phyloP scores from a whole-genome alignment of 169 alveolate species.

The Plasmodium relictum region DNA sequence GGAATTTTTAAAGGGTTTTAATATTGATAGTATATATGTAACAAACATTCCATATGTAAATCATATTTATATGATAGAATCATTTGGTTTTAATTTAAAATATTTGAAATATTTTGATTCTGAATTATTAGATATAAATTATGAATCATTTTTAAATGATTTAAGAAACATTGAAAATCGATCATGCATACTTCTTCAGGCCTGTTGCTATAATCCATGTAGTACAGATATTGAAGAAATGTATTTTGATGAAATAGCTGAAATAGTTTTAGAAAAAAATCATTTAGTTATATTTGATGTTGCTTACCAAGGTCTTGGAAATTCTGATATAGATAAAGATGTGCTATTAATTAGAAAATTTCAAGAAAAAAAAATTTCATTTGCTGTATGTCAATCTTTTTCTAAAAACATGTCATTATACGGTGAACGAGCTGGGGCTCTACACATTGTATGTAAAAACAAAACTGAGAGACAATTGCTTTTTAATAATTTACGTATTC shows the following conservation, averaged over 20 bases:
- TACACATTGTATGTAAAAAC: slow-evolving; percentile 86
- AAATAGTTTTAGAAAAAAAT: slow-evolving; percentile 84
- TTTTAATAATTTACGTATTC: slow-evolving; percentile 23
- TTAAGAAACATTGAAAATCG: slow-evolving; percentile 86
- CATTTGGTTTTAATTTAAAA: slow-evolving; percentile 80
- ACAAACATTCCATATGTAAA: slow-evolving; percentile 90
- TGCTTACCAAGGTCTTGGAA: slow-evolving; percentile 93
- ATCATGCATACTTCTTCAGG: slow-evolving; percentile 88
- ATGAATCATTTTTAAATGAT: slow-evolving; percentile 83
- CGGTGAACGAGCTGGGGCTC: slow-evolving; percentile 94
- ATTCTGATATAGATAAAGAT: slow-evolving; percentile 89
- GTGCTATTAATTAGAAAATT: slow-evolving; percentile 88
- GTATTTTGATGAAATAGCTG: slow-evolving; percentile 88
- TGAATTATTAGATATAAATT: slow-evolving; percentile 86
- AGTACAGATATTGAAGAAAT: slow-evolving; percentile 90
- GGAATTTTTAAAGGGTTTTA: slow-evolving; percentile 83
- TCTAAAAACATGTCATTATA: slow-evolving; percentile 92
- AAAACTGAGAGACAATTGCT: slow-evolving; percentile 30
- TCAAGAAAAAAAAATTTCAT: slow-evolving; percentile 85
- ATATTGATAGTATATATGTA: slow-evolving; percentile 79
- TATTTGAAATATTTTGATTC: slow-evolving; percentile 87
- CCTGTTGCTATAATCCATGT: slow-evolving; percentile 93
- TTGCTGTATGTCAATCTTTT: slow-evolving; percentile 90
- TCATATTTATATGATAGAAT: slow-evolving; percentile 83
- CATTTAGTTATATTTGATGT: slow-evolving; percentile 89